Evolutionary conservation across 1,139 yeast species (phyloP).

Genomic region (Kazachstania sp.): DNA sequence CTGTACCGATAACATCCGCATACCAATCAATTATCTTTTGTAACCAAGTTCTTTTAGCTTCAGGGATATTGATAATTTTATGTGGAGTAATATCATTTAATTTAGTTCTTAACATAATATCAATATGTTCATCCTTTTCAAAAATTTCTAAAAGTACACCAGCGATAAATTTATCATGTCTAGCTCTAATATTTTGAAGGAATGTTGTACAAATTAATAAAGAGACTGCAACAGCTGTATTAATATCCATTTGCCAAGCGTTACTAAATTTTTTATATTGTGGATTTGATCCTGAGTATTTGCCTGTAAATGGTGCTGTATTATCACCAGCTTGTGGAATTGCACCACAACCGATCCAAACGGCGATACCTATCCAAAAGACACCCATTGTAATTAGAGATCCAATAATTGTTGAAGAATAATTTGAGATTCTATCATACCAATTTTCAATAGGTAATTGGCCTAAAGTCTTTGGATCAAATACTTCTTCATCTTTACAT

Average conservation of each 20-base stretch:
- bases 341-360: conserved; percentile 34
- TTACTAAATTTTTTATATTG: conserved; percentile 25
- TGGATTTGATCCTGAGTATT: conserved; percentile 20
- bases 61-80: conserved; percentile 19
- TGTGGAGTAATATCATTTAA: conserved; percentile 24
- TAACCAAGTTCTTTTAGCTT: conserved; percentile 19
- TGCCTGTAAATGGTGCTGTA: conserved; percentile 23
- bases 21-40: conserved; percentile 31
- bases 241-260: conserved; percentile 36
- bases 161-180: conserved; percentile 30
- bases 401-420: conserved; percentile 25
- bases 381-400: conserved; percentile 29
- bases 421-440: conserved; percentile 29
- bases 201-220: conserved; percentile 31
- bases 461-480: conserved; percentile 5
- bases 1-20: conserved; percentile 36
- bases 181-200: conserved; percentile 33
- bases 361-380: conserved; percentile 33
- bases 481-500: not conserved
- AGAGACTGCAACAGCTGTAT: conserved; percentile 35
- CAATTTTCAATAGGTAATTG: conserved; percentile 22
- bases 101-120: conserved; percentile 20
- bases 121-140: conserved; percentile 29
- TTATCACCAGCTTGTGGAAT: conserved; percentile 23
- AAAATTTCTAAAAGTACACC: conserved; percentile 21